Percentiles rank a stretch among this genome's conserved stretches.
Conservation (phyloP, 176 grass and related monocot species). For the Microstegium vimineum region DNA sequence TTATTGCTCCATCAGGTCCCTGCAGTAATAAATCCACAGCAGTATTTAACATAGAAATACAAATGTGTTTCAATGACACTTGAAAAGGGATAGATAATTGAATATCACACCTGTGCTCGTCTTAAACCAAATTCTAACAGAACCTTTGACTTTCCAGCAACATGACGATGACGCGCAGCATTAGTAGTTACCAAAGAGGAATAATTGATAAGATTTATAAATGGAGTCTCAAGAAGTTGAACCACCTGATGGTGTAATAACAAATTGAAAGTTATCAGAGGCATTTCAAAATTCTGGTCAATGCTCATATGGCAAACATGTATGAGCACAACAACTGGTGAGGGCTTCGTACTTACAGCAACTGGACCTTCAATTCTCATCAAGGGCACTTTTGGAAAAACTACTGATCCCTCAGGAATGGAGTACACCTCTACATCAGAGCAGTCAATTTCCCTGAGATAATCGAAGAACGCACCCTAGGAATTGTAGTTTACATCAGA, state of each 20-base stretch:
- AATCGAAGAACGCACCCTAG: conserved; percentile 86
- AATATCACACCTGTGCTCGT: conserved; percentile 81
- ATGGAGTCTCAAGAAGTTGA: conserved; percentile 97
- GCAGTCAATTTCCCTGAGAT: conserved; percentile 72
- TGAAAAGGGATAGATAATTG: not conserved
- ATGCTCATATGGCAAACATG: conserved; percentile 14
- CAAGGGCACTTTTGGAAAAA: conserved; percentile 94
- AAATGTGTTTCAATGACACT: not conserved
- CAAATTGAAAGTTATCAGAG: conserved; percentile 16
- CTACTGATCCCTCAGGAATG: conserved; percentile 93
- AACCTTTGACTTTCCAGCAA: conserved; percentile 90
- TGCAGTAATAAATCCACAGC: conserved; percentile 33
- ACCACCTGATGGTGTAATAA: conserved; percentile 59
- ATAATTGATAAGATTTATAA: conserved; percentile 97
- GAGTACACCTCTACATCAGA: conserved; percentile 94
- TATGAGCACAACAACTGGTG: conserved; percentile 11
- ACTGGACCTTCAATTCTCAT: conserved; percentile 92
- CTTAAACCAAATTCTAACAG: conserved; percentile 96
- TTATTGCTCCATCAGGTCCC: conserved; percentile 99
- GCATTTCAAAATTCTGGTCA: not conserved
- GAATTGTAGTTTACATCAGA: conserved; percentile 38
- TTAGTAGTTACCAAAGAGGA: conserved; percentile 96
- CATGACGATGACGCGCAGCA: conserved; percentile 85
- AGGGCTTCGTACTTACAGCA: conserved; percentile 64
- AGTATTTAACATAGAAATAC: conserved; percentile 20